Conservation (phyloP, 306 rosid species). For the Betula pendula region DNA sequence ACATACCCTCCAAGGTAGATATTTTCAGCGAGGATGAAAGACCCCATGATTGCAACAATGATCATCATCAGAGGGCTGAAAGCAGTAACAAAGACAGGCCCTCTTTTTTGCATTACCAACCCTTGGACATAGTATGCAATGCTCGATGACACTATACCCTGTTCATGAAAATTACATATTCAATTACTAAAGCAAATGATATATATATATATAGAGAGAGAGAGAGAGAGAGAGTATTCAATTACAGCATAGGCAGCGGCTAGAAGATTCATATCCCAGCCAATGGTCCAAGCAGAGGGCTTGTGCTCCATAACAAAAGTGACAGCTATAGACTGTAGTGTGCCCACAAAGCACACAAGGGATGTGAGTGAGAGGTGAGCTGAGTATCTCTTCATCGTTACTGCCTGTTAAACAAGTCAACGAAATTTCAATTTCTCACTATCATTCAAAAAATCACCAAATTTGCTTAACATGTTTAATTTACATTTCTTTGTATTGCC, state of each 20-base stretch:
- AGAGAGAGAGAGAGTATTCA: background rate
- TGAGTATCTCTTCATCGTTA: slow-evolving; percentile 64
- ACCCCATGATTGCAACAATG: slow-evolving; percentile 80
- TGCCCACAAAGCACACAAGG: slow-evolving; percentile 74
- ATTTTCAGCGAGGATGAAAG: slow-evolving; percentile 80
- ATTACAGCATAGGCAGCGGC: slow-evolving; percentile 96
- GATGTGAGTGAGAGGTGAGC: slow-evolving; percentile 91
- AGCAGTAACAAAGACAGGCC: slow-evolving; percentile 95
- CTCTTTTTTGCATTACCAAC: slow-evolving; percentile 72
- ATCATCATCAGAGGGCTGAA: slow-evolving; percentile 97
- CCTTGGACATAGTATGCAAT: slow-evolving; percentile 82
- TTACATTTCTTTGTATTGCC: background rate
- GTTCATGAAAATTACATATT: slow-evolving; percentile 24
- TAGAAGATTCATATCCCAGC: slow-evolving; percentile 84
- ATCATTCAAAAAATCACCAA: background rate
- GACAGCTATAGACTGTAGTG: slow-evolving; percentile 75
- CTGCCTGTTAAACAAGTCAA: slow-evolving; percentile 42
- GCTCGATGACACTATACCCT: slow-evolving; percentile 78
- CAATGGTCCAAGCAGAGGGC: slow-evolving; percentile 75
- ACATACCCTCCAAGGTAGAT: slow-evolving; percentile 81
- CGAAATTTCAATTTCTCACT: background rate
- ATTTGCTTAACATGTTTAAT: background rate
- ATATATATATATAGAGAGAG: background rate
- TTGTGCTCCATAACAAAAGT: slow-evolving; percentile 67
- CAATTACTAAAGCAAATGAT: background rate